Evolutionary conservation across 192 early-diverging fungal genomes (phyloP), one percentile per base, ranked within the genome.

Genomic region (Umbelopsis sp.): DNA sequence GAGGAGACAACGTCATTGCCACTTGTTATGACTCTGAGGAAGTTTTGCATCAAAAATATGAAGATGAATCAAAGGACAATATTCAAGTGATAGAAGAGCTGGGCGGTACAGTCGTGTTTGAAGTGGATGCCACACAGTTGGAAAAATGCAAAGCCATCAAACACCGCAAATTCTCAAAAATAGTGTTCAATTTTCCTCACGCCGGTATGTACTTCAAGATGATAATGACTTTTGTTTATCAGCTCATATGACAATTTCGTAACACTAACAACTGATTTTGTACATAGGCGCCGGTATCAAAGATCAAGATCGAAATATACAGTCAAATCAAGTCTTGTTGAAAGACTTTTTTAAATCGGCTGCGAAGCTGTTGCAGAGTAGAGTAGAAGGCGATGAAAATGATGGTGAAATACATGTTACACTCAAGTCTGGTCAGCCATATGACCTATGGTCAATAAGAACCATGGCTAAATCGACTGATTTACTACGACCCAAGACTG

Each of bases 151-250:
- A 87, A 70, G 75, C 72, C 41, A 78, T 97, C n/a, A 84, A 77
- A 27, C 74, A 73, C 21, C 79, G 81, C 58, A 48, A 71, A 44
- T 98, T 95, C 72, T 82, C 87, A 47, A 91, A 91, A 69, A 93
- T 98, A 44, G 87, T 97, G 15, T 98, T 99, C 76, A 97, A 97
- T 76, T 99, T 99, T 77, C 97, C 97, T 41, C 97, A 99, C 74
- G 89, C 89, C 9, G 95, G 96, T 86, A 80, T 46, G 11, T 25
- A n/a, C 46, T 64, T 44, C 18, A 46, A 23, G 44, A 30, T 44
- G 12, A 20, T 20, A 30, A 55, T 27, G 22, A 35, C 20, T 37
- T 18, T 46, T 67, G 30, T 69, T 33, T 51, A 23, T 51, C 37
- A 41, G 16, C 25, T 9, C 44, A 53, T 51, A 61, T 68, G 12